Percentiles rank a stretch among this genome's conserved stretches.
Evolutionary conservation across 306 rosid species (phyloP).

Genomic region (Dryas octopetala): DNA sequence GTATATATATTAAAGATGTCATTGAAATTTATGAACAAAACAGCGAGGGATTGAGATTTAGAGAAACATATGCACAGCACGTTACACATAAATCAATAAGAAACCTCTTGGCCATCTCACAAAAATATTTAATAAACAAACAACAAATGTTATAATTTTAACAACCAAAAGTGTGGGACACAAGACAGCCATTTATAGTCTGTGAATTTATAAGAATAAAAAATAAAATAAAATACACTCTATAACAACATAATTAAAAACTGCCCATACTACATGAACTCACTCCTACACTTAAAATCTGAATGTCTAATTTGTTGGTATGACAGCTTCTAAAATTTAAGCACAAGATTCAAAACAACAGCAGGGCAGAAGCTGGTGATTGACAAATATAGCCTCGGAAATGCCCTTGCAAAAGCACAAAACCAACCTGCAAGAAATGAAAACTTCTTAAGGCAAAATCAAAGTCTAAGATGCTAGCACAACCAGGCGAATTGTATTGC

Average conservation of each 20-base stretch:
- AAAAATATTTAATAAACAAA: neutral
- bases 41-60: too few relatives aligned
- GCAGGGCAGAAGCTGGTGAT: neutral
- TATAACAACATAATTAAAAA: slow-evolving; percentile 3
- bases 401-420: slow-evolving; percentile 26
- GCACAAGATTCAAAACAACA: slow-evolving; percentile 9
- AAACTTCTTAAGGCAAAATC: neutral
- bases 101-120: neutral
- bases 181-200: neutral
- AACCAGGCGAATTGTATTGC: too few relatives aligned
- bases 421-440: slow-evolving; percentile 41
- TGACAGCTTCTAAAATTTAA: slow-evolving; percentile 9
- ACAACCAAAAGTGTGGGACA: neutral
- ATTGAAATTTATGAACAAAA: too few relatives aligned
- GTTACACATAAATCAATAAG: neutral
- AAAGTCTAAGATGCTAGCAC: too few relatives aligned
- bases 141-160: neutral
- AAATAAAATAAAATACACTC: slow-evolving; percentile 21
- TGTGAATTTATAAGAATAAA: slow-evolving; percentile 12
- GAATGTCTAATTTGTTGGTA: slow-evolving; percentile 6
- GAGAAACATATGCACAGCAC: neutral
- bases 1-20: too few relatives aligned
- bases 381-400: slow-evolving; percentile 16
- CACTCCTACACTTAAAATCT: neutral
- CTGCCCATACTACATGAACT: slow-evolving; percentile 17